Evolutionary conservation across 2,329 filamentous ascomycete genomes (phyloP).

Genomic region (Pseudogymnoascus sp.): DNA sequence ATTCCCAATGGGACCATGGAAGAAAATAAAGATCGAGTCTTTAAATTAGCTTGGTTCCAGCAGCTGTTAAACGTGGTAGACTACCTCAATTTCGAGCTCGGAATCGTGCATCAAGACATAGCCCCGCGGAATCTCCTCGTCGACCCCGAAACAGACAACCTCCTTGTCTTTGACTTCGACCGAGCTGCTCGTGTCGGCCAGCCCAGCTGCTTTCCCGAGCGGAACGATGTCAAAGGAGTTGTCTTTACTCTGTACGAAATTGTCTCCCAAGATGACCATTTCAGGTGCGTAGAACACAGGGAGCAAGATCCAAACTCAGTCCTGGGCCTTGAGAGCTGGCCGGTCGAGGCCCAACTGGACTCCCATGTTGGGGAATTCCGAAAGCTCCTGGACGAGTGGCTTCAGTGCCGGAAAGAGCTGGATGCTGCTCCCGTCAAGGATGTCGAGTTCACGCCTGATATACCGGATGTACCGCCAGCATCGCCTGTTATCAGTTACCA

Average conservation of each 20-base stretch:
- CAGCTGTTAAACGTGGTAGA: slow-evolving; percentile 34
- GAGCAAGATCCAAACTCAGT: neutral
- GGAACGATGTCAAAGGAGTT: slow-evolving; percentile 24
- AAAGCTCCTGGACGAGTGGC: neutral
- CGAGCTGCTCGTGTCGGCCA: slow-evolving; percentile 21
- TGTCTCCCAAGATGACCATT: slow-evolving; percentile 16
- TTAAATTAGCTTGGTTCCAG: slow-evolving; percentile 31
- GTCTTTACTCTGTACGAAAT: slow-evolving; percentile 19
- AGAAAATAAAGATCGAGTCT: slow-evolving; percentile 25
- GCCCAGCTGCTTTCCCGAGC: slow-evolving; percentile 13
- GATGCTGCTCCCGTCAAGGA: neutral
- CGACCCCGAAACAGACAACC: slow-evolving; percentile 27
- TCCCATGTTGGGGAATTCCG: neutral
- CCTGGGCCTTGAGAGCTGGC: neutral
- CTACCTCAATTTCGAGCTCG: slow-evolving; percentile 32
- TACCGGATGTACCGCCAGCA: neutral
- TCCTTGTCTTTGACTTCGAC: slow-evolving; percentile 35
- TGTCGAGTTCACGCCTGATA: neutral
- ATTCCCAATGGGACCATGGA: slow-evolving; percentile 31
- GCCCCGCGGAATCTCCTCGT: slow-evolving; percentile 33
- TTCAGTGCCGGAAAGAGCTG: neutral
- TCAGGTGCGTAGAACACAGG: neutral
- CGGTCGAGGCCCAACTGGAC: neutral
- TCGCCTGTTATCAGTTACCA: neutral
- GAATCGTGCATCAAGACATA: slow-evolving; percentile 35